Evolutionary conservation across 2,329 filamentous ascomycete genomes (phyloP).

Genomic region (Epichloe glyceriae): DNA sequence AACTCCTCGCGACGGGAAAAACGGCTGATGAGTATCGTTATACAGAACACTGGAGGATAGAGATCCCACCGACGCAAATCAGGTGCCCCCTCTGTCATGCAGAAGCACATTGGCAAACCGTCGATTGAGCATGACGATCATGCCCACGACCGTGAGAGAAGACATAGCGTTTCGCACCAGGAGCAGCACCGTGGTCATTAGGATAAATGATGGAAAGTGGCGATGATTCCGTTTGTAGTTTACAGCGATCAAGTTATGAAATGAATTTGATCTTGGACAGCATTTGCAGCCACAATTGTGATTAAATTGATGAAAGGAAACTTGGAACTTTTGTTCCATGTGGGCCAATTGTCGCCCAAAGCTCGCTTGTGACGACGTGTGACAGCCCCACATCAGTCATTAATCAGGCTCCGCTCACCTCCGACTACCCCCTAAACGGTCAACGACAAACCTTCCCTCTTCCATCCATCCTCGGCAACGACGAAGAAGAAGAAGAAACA

Average conservation of each 20-base stretch:
- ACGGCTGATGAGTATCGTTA: not conserved
- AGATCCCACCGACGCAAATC: constrained; percentile 42
- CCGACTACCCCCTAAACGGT: no score
- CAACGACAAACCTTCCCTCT: no score
- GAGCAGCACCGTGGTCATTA: constrained; percentile 35
- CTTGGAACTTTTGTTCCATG: no score
- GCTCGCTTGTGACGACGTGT: no score
- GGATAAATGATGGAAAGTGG: constrained; percentile 5
- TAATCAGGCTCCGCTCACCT: no score
- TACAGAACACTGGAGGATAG: constrained; percentile 10
- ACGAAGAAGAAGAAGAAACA: no score
- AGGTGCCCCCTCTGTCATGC: constrained; percentile 44
- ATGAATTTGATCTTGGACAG: constrained; percentile 2
- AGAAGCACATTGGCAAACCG: constrained; percentile 33
- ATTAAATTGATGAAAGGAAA: no score
- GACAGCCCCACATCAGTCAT: no score
- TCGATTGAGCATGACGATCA: constrained; percentile 30
- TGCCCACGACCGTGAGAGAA: constrained; percentile 28
- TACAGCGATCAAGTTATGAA: not conserved
- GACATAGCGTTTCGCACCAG: constrained; percentile 36
- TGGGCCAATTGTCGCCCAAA: no score
- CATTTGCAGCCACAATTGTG: no score
- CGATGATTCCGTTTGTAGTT: not conserved
- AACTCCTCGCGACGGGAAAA: not conserved
- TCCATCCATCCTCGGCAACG: no score